A percentile compares a stretch with the other conserved stretches of the same genome.
Evolutionary conservation across 192 early-diverging fungal species (phyloP).

Genomic region (Coemansia asiatica): DNA sequence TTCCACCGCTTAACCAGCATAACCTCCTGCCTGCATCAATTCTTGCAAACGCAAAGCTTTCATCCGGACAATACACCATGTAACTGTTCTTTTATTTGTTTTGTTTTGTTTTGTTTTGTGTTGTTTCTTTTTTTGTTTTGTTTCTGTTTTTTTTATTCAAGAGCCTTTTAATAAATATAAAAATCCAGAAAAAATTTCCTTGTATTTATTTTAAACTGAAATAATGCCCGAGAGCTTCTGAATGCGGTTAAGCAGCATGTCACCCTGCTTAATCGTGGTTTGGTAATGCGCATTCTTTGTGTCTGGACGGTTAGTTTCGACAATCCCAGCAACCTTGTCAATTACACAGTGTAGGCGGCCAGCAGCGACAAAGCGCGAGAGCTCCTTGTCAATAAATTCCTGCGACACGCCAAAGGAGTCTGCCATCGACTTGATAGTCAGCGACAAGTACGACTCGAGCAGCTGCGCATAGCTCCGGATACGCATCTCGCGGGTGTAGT

Average conservation of each 20-base stretch:
- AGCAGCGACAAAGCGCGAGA: slow-evolving; percentile 92
- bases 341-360: slow-evolving; percentile 97
- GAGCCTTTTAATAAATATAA: background rate
- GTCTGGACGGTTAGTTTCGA: slow-evolving; percentile 97
- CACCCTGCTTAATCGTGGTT: slow-evolving; percentile 93
- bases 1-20: background rate
- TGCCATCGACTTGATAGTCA: slow-evolving; percentile 96
- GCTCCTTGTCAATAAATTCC: slow-evolving; percentile 95
- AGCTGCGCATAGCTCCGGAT: slow-evolving; percentile 95
- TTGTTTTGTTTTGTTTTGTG: background rate
- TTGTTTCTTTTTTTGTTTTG: background rate
- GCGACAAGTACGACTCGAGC: slow-evolving; percentile 89
- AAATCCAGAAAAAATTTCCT: background rate
- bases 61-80: background rate
- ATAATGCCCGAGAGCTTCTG: slow-evolving; percentile 96
- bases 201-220: slow-evolving; percentile 80
- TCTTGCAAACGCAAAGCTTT: slow-evolving; percentile 18
- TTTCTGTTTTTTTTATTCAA: background rate
- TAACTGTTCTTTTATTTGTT: background rate
- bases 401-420: slow-evolving; percentile 93
- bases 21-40: slow-evolving; percentile 15
- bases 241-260: slow-evolving; percentile 89
- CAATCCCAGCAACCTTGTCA: slow-evolving; percentile 97
- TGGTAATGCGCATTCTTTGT: slow-evolving; percentile 99
- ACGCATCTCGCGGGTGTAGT: slow-evolving; percentile 97